Evolutionary conservation across 257 asterid species (phyloP).

Genomic region (Forsythia viridissima): DNA sequence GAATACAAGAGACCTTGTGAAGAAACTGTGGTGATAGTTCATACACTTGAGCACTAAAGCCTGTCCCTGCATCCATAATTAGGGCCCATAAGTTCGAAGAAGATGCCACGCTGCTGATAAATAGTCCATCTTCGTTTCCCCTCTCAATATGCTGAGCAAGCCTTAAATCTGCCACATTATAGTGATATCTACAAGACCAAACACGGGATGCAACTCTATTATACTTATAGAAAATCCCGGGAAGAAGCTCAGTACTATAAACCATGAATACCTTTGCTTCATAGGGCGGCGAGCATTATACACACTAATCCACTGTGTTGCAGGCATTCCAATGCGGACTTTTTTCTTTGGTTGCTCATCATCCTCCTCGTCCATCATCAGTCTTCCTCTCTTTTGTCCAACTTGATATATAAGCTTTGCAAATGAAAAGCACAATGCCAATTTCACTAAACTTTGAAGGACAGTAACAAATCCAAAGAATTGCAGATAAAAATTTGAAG

Average conservation of each 20-base stretch:
- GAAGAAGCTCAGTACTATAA: not conserved
- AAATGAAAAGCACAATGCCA: not conserved
- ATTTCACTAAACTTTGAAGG: constrained; percentile 18
- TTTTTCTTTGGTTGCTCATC: constrained; percentile 68
- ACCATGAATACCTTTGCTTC: constrained; percentile 58
- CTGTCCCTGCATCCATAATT: constrained; percentile 83
- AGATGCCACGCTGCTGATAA: constrained; percentile 67
- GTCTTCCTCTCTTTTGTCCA: constrained; percentile 66
- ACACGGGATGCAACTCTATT: constrained; percentile 8
- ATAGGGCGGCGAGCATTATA: constrained; percentile 62
- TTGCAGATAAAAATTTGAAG: constrained; percentile 3
- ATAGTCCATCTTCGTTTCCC: constrained; percentile 76
- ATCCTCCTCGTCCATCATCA: constrained; percentile 47
- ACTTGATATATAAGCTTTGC: constrained; percentile 52
- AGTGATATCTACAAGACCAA: constrained; percentile 65
- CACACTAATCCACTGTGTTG: constrained; percentile 71
- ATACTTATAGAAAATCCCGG: not conserved
- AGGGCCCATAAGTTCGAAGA: constrained; percentile 71
- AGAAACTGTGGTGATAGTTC: constrained; percentile 64
- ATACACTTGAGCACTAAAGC: constrained; percentile 61
- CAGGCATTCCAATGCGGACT: constrained; percentile 67
- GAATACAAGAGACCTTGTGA: constrained; percentile 49
- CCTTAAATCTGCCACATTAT: constrained; percentile 58
- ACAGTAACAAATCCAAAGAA: constrained; percentile 9
- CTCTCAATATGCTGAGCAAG: constrained; percentile 66